Evolutionary conservation across 164 flowering plant species (phyloP).

Genomic region (Chimonanthus salicifolius): DNA sequence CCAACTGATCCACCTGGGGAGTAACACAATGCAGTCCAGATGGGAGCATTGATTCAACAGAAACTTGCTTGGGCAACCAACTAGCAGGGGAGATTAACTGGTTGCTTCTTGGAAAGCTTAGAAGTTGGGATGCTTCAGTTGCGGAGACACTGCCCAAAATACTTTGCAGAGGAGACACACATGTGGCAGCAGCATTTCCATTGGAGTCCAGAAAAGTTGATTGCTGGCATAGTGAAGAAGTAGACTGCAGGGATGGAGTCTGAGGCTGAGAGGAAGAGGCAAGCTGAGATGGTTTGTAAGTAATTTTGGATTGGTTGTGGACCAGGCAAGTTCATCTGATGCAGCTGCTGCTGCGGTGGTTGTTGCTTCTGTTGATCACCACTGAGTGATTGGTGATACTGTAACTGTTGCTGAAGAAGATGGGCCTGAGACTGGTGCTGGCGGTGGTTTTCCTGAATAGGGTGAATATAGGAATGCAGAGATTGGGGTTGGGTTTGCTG

Average conservation of each 20-base stretch:
- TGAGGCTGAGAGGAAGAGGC: constrained; percentile 48
- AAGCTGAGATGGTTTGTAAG: constrained; percentile 46
- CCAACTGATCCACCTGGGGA: constrained; percentile 53
- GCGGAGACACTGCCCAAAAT: constrained; percentile 60
- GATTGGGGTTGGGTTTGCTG: constrained; percentile 57
- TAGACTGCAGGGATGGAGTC: constrained; percentile 40
- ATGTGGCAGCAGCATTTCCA: constrained; percentile 38
- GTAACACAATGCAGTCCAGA: constrained; percentile 44
- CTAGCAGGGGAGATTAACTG: constrained; percentile 30
- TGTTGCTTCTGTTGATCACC: constrained; percentile 25
- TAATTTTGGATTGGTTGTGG: constrained; percentile 40
- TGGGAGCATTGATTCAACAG: constrained; percentile 49
- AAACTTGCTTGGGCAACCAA: constrained; percentile 61
- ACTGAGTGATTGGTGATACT: constrained; percentile 17
- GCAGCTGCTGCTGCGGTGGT: constrained; percentile 26
- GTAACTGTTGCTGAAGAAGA: constrained; percentile 35
- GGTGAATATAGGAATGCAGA: constrained; percentile 37
- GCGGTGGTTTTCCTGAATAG: constrained; percentile 39
- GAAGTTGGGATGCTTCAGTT: constrained; percentile 59
- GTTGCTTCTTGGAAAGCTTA: constrained; percentile 43
- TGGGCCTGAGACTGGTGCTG: constrained; percentile 31
- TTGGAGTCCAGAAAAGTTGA: constrained; percentile 54
- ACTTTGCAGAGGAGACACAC: constrained; percentile 61
- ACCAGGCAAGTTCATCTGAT: constrained; percentile 34
- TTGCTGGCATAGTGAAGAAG: constrained; percentile 56